Evolutionary conservation across 2,329 filamentous ascomycete genomes (phyloP).

Genomic region (Teratosphaeriaceae sp.): DNA sequence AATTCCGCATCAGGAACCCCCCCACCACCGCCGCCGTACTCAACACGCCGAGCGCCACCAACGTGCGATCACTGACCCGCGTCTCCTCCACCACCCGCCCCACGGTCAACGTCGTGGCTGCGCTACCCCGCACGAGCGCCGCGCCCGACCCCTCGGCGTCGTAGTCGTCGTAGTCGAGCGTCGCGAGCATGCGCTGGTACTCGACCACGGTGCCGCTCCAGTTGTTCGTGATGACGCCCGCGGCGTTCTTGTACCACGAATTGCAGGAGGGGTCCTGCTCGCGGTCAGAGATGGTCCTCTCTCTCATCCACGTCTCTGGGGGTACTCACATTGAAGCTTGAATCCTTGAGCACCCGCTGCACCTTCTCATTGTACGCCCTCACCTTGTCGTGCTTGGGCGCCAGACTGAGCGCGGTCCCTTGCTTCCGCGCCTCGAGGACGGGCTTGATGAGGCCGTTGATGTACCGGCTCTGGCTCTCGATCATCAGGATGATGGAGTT

Average conservation of each 20-base stretch:
- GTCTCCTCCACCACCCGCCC: slow-evolving; percentile 42
- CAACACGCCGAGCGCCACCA: slow-evolving; percentile 31
- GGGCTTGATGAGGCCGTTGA: slow-evolving; percentile 44
- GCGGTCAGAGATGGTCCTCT: slow-evolving; percentile 22
- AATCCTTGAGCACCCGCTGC: slow-evolving; percentile 38
- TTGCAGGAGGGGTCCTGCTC: slow-evolving; percentile 31
- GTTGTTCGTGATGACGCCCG: slow-evolving; percentile 52
- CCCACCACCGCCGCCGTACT: slow-evolving; percentile 32
- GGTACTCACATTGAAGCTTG: slow-evolving; percentile 37
- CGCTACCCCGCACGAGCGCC: slow-evolving; percentile 28
- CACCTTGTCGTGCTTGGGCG: slow-evolving; percentile 36
- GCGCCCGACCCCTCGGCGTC: slow-evolving; percentile 31
- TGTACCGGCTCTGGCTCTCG: slow-evolving; percentile 50
- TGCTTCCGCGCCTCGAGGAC: slow-evolving; percentile 40
- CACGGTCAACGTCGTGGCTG: slow-evolving; percentile 30
- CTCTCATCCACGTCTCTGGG: slow-evolving; percentile 29
- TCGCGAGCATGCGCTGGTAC: slow-evolving; percentile 45
- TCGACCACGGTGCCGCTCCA: slow-evolving; percentile 48
- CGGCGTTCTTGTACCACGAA: slow-evolving; percentile 51
- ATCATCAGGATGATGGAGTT: slow-evolving; percentile 54
- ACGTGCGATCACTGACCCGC: slow-evolving; percentile 31
- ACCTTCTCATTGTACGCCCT: slow-evolving; percentile 42
- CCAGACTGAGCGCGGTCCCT: slow-evolving; percentile 38
- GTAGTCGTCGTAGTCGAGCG: slow-evolving; percentile 42
- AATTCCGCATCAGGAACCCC: slow-evolving; percentile 41